phyloP scores from a whole-genome alignment of 2,329 filamentous ascomycete genomes.

The Penicillium polonicum region DNA sequence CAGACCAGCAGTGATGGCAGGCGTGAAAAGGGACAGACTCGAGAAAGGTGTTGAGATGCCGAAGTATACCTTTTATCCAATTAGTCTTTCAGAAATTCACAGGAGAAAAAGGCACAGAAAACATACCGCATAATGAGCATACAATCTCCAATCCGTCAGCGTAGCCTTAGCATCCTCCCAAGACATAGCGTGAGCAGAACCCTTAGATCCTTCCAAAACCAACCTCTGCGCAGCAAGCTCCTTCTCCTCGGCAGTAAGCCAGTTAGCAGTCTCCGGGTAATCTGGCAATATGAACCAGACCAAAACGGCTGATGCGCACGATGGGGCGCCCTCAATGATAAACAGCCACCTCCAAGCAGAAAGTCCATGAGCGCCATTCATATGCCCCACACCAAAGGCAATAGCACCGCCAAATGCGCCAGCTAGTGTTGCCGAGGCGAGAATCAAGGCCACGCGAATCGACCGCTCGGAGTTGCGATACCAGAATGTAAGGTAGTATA shows the following conservation, averaged over 20 bases:
- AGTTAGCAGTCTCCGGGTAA: constrained; percentile 50
- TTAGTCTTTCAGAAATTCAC: constrained; percentile 17
- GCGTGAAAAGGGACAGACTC: constrained; percentile 60
- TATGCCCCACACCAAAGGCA: constrained; percentile 52
- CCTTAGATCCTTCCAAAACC: constrained; percentile 42
- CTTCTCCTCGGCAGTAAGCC: constrained; percentile 48
- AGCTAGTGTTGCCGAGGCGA: constrained; percentile 56
- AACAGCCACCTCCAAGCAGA: constrained; percentile 51
- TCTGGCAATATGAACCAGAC: constrained; percentile 51
- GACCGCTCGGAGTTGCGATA: constrained; percentile 57
- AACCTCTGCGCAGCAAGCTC: constrained; percentile 44
- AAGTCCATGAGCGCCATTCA: constrained; percentile 26
- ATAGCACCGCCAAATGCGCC: constrained; percentile 55
- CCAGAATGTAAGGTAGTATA: constrained; percentile 54
- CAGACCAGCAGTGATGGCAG: constrained; percentile 62
- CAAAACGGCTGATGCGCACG: constrained; percentile 37
- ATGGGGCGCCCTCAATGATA: constrained; percentile 46
- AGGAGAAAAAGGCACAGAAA: background rate
- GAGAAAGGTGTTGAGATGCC: constrained; percentile 57
- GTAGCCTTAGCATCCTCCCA: constrained; percentile 50
- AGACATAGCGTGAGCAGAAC: constrained; percentile 43
- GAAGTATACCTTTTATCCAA: constrained; percentile 45
- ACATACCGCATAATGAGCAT: constrained; percentile 53
- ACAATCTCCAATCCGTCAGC: constrained; percentile 52
- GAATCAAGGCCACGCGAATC: constrained; percentile 57